Conservation (phyloP, 805 yeast genomes). For the Yarrowia deformans region DNA sequence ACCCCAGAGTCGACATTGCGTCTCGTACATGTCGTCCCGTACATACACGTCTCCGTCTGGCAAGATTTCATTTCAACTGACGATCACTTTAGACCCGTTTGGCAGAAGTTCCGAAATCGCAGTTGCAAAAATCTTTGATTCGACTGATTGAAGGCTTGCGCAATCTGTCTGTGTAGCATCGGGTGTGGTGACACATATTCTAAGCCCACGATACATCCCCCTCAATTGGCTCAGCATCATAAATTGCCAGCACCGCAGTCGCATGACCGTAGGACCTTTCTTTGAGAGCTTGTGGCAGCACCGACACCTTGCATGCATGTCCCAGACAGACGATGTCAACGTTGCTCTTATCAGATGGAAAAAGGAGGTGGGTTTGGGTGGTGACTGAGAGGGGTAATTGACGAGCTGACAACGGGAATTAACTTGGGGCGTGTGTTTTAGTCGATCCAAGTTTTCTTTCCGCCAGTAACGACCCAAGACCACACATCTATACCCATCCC, state of each 20-base stretch:
- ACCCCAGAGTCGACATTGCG: background rate
- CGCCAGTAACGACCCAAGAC: background rate
- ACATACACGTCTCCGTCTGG: no score
- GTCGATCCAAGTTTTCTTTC: background rate
- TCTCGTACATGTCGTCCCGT: no score
- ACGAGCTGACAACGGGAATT: background rate
- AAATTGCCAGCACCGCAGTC: no score
- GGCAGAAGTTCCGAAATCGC: background rate
- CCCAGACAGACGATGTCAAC: background rate
- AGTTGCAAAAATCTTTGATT: no score
- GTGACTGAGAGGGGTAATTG: background rate
- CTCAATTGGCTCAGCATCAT: no score
- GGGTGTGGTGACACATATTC: no score
- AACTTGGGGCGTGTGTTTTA: background rate
- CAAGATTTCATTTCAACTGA: conserved; percentile 9
- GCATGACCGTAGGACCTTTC: no score
- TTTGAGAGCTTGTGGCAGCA: background rate
- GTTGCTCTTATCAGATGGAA: conserved; percentile 11
- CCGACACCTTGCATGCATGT: background rate
- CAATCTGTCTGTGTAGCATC: no score
- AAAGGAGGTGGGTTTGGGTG: background rate
- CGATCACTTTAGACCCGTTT: conserved; percentile 6
- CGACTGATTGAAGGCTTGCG: no score
- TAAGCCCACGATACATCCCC: no score
- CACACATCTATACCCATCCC: no score